Conservation (phyloP, 2,329 filamentous ascomycete genomes). For the Aspergillus sp. region DNA sequence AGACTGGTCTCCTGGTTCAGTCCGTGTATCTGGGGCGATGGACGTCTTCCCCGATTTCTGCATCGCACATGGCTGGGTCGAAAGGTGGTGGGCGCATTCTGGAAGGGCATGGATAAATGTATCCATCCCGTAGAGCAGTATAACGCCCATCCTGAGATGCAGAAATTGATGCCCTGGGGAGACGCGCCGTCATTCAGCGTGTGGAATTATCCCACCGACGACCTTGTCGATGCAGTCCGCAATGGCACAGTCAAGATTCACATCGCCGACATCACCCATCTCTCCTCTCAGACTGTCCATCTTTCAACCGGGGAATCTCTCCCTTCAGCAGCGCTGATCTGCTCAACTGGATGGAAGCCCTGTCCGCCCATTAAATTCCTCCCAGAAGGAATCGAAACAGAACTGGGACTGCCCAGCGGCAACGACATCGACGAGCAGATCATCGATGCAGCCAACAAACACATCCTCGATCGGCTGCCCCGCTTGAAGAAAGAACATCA, state of each 20-base stretch:
- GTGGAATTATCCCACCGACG: background rate
- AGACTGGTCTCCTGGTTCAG: constrained; percentile 65
- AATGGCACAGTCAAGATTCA: background rate
- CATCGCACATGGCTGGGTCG: constrained; percentile 2
- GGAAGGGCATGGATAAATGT: background rate
- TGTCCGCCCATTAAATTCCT: background rate
- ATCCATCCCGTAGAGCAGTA: background rate
- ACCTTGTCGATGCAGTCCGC: background rate
- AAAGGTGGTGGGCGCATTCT: background rate
- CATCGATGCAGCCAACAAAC: background rate
- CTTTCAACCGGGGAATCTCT: background rate
- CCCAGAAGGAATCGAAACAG: too few relatives aligned
- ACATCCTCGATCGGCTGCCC: background rate
- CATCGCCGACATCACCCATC: background rate
- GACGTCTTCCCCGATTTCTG: constrained; percentile 29
- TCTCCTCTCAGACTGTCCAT: background rate
- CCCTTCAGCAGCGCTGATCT: background rate
- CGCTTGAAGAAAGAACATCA: background rate
- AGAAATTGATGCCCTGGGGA: background rate
- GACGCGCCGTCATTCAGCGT: background rate
- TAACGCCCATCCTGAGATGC: background rate
- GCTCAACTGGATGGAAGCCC: background rate
- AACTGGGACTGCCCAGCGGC: background rate
- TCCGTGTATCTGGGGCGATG: constrained; percentile 62
- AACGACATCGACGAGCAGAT: background rate